Evolutionary conservation across 73 alveolate genomes (phyloP).

Genomic region (Paramecium pentaurelia): DNA sequence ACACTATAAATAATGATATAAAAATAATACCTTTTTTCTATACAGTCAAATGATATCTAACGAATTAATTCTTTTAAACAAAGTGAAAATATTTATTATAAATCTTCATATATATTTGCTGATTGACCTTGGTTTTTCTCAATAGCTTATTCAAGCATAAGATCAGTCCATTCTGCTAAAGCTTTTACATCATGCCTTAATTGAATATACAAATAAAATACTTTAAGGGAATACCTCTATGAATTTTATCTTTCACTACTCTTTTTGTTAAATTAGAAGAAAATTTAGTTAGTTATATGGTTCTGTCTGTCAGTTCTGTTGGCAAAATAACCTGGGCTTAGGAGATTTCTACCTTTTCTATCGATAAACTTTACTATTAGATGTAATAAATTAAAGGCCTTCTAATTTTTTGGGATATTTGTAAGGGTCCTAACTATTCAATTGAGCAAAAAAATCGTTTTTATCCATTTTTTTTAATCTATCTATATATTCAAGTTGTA

Average conservation of each 20-base stretch:
- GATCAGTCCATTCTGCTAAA: constrained; percentile 25
- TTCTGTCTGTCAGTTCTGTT: background rate
- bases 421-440: background rate
- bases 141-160: background rate
- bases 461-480: background rate
- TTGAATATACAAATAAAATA: background rate
- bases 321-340: background rate
- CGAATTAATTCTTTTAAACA: background rate
- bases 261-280: background rate
- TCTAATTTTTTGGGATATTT: background rate
- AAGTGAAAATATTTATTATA: background rate
- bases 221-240: constrained; percentile 39
- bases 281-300: background rate
- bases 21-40: background rate
- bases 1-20: background rate
- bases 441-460: background rate
- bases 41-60: background rate
- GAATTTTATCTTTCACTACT: background rate
- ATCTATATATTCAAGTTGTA: background rate
- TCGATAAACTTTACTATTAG: background rate
- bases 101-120: background rate
- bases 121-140: background rate
- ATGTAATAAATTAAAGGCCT: background rate
- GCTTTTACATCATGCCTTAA: background rate
- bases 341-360: background rate